A percentile compares a stretch with the other conserved stretches of the same genome.
Conservation (phyloP, 2,329 filamentous ascomycete genomes). For the Cadophora luteo-olivacea region DNA sequence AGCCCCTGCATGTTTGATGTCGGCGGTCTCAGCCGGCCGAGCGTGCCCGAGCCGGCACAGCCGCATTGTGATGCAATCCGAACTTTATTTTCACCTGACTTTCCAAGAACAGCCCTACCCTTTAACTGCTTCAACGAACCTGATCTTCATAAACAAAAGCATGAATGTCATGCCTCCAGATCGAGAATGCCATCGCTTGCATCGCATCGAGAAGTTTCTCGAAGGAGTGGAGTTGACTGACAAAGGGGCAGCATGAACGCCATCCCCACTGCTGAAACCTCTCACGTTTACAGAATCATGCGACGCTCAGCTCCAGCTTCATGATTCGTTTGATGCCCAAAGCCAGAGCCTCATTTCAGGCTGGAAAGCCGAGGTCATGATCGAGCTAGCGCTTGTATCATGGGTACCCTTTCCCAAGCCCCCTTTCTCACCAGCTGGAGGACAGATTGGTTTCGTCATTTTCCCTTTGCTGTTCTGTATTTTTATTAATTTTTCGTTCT, state of each 20-base stretch:
- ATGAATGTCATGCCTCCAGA: not conserved
- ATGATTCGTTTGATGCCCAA: conserved; percentile 12
- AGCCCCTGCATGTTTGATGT: conserved; percentile 2
- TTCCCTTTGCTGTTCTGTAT: conserved; percentile 5
- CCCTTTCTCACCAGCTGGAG: not conserved
- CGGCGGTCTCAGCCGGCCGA: not conserved
- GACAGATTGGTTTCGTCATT: not conserved
- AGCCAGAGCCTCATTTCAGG: conserved; percentile 1
- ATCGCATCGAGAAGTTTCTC: conserved; percentile 5
- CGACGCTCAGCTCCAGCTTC: not conserved
- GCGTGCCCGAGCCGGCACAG: not conserved
- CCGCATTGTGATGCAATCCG: not conserved
- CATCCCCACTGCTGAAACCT: conserved; percentile 3
- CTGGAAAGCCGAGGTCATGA: not conserved
- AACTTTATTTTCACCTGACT: not conserved
- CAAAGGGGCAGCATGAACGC: not conserved
- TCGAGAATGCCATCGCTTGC: not conserved
- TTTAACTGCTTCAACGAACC: not conserved
- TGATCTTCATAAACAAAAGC: not conserved
- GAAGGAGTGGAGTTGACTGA: not conserved
- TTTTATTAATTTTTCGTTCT: not conserved
- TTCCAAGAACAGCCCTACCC: not conserved
- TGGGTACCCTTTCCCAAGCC: not conserved
- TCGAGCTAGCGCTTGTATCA: conserved; percentile 5
- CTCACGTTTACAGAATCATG: not conserved